Percentiles rank a stretch among this genome's conserved stretches.
Conservation (phyloP, 139 green algal species). For the Diplosphaera chodatii region DNA sequence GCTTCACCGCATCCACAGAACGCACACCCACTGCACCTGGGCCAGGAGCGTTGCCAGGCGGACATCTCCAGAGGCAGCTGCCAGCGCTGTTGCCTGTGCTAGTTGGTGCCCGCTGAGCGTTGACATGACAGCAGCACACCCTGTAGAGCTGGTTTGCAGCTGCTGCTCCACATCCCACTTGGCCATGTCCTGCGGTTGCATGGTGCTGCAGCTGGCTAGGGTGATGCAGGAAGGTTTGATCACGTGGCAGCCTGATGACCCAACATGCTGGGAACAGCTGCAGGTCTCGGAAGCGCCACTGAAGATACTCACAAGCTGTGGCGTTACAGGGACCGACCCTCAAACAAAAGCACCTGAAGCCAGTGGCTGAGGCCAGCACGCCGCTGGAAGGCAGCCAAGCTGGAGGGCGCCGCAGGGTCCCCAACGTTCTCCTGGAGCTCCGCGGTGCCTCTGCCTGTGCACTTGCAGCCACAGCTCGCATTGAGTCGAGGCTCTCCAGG, state of each 20-base stretch:
- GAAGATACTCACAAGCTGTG: no score
- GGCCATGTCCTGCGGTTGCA: background rate
- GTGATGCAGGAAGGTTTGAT: no score
- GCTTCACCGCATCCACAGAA: no score
- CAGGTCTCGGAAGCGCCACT: no score
- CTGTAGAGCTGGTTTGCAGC: background rate
- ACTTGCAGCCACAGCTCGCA: no score
- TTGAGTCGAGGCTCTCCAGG: no score
- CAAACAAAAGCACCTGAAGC: constrained; percentile 36
- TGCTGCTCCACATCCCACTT: background rate
- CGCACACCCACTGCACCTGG: no score
- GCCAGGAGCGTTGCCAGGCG: constrained; percentile 70
- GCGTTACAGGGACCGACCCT: no score
- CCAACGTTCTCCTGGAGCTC: background rate
- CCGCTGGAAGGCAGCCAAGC: constrained; percentile 24
- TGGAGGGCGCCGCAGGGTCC: background rate
- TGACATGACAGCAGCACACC: constrained; percentile 33
- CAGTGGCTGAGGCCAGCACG: constrained; percentile 40
- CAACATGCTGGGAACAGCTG: no score
- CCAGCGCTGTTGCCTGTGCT: constrained; percentile 36
- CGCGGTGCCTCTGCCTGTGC: no score
- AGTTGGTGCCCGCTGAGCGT: constrained; percentile 58
- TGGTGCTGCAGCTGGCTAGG: no score
- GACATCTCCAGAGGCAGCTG: constrained; percentile 53
- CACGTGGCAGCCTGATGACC: no score